Base-by-base conservation (phyloP, 805 yeast species). In the Nakazawaea laoshanensis region DNA sequence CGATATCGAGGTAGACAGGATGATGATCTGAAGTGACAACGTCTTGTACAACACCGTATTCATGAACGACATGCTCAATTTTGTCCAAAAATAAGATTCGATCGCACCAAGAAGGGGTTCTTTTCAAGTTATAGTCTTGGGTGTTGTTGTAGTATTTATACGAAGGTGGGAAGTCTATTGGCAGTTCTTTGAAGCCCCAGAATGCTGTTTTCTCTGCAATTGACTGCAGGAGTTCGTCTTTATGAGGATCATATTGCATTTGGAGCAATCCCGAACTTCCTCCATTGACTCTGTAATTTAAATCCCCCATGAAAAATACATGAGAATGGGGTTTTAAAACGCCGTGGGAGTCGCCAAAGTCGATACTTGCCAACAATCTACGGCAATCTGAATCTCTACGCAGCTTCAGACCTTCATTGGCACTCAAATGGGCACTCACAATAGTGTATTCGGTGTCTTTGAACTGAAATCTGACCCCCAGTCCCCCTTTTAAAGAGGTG, bases 91-190 rank as follows among this genome's bases (percentile, higher is more conserved):
- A 84, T 29, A 88, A 50, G 5, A 88, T 70, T 33, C 97, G 57
- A 50, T 88, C 97, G 54, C 96, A 87, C 94, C 95, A 88, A 5
- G 94, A 78, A 0, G 96, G 94, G 1, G 61, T 58, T 35, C 96
- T 62, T 42, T 74, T 77, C 2, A 50, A 26, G 39, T 72, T 70
- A 50, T 72, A 82, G 7, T 57, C 30, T 3, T 42, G 32, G 0
- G 76, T 62, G 20, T 71, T 68, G 2, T 65, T 38, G 32, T 54
- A 52, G 50, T 62, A 83, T 55, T 88, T 88, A 60, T 80, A 88
- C 0, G 94, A 82, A 8, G 95, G 96, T n/a, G 59, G 61, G 50
- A 88, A 88, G 0, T 45, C 44, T 11, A 88, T 65, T n/a, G 57
- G 49, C 0, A 75, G 65, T 54, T 88, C 97, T 1, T 59, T 50